Percentiles rank a stretch among this genome's conserved stretches.
These are phyloP conservation scores for Ophiostoma ips DNA, from an alignment of 2,329 filamentous ascomycete genomes.

Conservation along the genomic window DNA sequence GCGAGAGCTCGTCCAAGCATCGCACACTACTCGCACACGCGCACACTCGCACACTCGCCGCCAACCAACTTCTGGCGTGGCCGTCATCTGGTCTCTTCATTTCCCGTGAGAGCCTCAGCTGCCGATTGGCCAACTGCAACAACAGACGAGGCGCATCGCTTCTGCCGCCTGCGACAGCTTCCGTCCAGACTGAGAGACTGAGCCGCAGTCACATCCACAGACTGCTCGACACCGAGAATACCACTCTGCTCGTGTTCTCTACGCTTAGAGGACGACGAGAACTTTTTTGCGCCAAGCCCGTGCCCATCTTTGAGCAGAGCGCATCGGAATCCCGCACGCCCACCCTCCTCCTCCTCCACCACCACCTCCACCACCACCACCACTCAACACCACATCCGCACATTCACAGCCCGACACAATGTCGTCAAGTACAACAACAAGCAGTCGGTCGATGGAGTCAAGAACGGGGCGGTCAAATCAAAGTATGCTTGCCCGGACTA, in stretches of 20 bases:
- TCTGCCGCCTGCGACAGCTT: background rate
- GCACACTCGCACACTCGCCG: slow-evolving; percentile 4
- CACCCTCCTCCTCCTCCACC: too few relatives aligned
- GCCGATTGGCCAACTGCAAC: background rate
- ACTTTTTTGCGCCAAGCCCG: background rate
- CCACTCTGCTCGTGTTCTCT: background rate
- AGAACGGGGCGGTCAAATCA: slow-evolving; percentile 67
- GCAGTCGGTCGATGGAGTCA: slow-evolving; percentile 52
- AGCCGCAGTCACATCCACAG: background rate
- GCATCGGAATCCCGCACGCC: background rate
- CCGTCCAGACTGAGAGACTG: background rate
- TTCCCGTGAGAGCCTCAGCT: background rate
- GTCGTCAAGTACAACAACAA: slow-evolving; percentile 12
- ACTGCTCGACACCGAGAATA: slow-evolving; percentile 1
- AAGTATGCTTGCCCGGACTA: slow-evolving; percentile 59
- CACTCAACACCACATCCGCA: background rate
- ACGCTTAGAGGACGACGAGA: too few relatives aligned
- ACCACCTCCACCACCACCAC: too few relatives aligned
- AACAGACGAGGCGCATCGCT: background rate
- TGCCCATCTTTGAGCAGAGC: background rate
- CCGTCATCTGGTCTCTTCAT: background rate
- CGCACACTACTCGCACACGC: background rate
- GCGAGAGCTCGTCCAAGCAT: background rate
- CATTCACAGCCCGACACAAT: slow-evolving; percentile 5
- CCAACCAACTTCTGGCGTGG: background rate